Evolutionary conservation across 2,329 filamentous ascomycete species (phyloP).

Genomic region (Corynespora cassiicola): DNA sequence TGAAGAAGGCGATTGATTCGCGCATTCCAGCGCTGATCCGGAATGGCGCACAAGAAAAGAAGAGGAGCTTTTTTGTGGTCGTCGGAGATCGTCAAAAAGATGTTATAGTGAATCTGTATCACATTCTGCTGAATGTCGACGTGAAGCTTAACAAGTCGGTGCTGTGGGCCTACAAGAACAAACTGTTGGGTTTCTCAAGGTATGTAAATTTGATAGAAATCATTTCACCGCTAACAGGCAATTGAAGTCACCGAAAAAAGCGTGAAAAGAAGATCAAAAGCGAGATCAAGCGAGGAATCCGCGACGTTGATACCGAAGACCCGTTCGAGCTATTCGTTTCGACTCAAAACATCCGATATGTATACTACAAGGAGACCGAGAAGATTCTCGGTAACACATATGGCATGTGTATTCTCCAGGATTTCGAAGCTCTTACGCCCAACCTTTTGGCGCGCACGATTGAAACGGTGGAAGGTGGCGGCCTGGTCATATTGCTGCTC

Average conservation of each 20-base stretch:
- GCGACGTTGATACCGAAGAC: constrained; percentile 91
- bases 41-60: constrained; percentile 73
- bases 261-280: constrained; percentile 98
- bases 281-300: constrained; percentile 92
- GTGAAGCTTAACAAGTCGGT: constrained; percentile 96
- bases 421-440: constrained; percentile 97
- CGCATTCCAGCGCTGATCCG: constrained; percentile 49
- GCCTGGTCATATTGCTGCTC: constrained; percentile 84
- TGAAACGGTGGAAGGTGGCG: constrained; percentile 96
- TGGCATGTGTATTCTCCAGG: constrained; percentile 97
- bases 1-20: constrained; percentile 49
- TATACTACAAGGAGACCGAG: constrained; percentile 99
- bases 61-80: constrained; percentile 96
- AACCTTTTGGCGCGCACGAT: constrained; percentile 93
- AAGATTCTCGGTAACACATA: constrained; percentile 98
- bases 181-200: constrained; percentile 90
- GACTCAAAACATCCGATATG: constrained; percentile 96
- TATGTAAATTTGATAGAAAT: constrained; percentile 37
- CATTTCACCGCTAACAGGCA: background rate
- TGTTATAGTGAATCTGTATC: constrained; percentile 93
- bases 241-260: constrained; percentile 84
- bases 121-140: constrained; percentile 88
- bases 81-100: constrained; percentile 95
- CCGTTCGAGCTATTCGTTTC: constrained; percentile 98
- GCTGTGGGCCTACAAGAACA: constrained; percentile 98